Base-by-base conservation (phyloP, 2,329 filamentous ascomycete species). In the Aspergillus sp. region DNA sequence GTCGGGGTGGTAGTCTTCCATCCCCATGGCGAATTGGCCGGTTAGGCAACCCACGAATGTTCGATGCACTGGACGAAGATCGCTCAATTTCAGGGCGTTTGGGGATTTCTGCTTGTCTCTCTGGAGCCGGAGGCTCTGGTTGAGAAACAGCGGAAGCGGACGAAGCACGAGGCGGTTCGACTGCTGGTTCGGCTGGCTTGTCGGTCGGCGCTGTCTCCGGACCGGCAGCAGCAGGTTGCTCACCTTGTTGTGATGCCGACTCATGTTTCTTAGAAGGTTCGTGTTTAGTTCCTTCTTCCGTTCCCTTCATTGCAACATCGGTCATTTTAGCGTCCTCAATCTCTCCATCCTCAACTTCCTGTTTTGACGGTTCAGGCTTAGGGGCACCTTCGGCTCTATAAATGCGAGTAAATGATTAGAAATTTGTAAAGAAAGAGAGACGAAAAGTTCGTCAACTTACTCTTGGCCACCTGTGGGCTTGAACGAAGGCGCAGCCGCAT, bases 261-360 rank as follows among this genome's bases (percentile, higher is more conserved):
- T 49, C 53, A 13, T 27, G 20, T n/a, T 54, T 46, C 25, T 58
- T 60, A 7, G 38, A 42, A 30, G 50, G 45, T 39, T 57, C 58
- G 12, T 53, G 48, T 19, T 39, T 39, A 23, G 25, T 44, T 7
- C 48, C 35, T 37, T 51, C 43, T 12, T 48, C 38, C 2, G 41
- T 20, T 41, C 41, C 38, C 42, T 55, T 53, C 15, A 52, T 44
- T 4, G 57, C 46, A 12, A 54, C 60, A 56, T 73, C 70, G 4
- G 55, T 53, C 64, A 71, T 71, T 49, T 68, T 72, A 5, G 70
- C 67, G 53, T 74, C 73, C 53, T 74, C 71, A 43, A 72, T 70
- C 49, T 75, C 70, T 9, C 70, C 71, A 55, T 73, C 71, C 48
- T 72, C 70, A 12, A 72, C 68, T 49, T 74, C 69, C 5, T 52